phyloP scores from a whole-genome alignment of 225 moss, liverwort and hornwort species.

The Anthoceros angustus region DNA sequence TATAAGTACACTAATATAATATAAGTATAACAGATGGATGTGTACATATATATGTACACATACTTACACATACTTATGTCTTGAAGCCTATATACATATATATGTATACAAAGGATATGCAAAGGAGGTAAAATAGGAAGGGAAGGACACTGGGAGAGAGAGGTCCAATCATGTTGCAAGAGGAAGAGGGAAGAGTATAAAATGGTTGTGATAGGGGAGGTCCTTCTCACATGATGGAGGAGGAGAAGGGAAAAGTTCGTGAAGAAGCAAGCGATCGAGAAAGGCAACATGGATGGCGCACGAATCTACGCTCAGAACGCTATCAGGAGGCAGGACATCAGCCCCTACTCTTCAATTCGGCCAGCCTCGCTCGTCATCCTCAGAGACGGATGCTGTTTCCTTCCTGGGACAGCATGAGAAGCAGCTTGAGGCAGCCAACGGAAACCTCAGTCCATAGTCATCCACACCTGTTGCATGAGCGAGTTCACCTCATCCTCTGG shows the following conservation, averaged over 20 bases:
- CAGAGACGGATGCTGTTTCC: not conserved
- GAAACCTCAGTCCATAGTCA: not conserved
- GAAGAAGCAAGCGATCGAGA: slow-evolving; percentile 3
- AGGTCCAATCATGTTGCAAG: no score
- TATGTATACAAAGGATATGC: no score
- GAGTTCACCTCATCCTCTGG: slow-evolving; percentile 2
- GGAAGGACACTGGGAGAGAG: no score
- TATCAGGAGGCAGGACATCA: not conserved
- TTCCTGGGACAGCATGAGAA: not conserved
- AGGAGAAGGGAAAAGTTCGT: not conserved
- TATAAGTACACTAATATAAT: no score
- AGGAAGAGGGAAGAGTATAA: no score
- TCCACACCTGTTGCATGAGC: not conserved
- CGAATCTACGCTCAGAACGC: slow-evolving; percentile 1
- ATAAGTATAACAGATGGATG: no score
- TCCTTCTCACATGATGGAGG: no score
- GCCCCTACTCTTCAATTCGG: slow-evolving; percentile 2
- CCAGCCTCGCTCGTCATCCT: not conserved
- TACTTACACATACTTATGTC: no score
- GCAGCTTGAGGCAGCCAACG: slow-evolving; percentile 1
- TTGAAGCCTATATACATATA: no score
- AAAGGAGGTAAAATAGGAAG: no score
- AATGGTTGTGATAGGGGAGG: no score
- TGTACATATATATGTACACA: no score
- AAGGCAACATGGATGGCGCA: slow-evolving; percentile 3